A percentile compares a stretch with the other conserved stretches of the same genome.
Conservation (phyloP, 2,329 filamentous ascomycete species). For the Hymenoscyphus linearis region DNA sequence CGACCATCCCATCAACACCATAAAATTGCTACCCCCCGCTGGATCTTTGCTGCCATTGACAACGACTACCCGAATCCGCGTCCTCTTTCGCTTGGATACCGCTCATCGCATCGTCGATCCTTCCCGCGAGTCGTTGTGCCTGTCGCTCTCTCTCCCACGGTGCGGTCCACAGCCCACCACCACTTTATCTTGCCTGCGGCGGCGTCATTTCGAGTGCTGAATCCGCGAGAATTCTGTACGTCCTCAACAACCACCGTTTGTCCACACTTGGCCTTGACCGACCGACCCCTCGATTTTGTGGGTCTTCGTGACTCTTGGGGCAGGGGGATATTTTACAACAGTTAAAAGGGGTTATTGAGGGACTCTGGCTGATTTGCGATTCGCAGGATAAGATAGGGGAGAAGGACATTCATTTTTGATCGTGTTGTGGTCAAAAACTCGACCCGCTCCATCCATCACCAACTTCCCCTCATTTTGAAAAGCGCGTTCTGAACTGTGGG, state of each 20-base stretch:
- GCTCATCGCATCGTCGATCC: neutral
- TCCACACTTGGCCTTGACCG: neutral
- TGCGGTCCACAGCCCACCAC: neutral
- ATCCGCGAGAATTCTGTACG: conserved; percentile 11
- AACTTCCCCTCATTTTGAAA: conserved; percentile 6
- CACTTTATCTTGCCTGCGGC: neutral
- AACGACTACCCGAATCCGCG: no score
- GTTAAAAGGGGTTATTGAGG: conserved; percentile 3
- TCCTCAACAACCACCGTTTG: conserved; percentile 4
- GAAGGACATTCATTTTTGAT: conserved; percentile 14
- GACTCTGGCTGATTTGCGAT: conserved; percentile 21
- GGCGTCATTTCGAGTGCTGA: conserved; percentile 8
- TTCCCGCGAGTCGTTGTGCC: conserved; percentile 2
- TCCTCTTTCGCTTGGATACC: conserved; percentile 4
- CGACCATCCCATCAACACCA: conserved; percentile 15
- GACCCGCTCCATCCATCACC: conserved; percentile 1
- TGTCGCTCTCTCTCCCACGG: conserved; percentile 1
- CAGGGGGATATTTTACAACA: neutral
- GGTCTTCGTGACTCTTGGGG: no score
- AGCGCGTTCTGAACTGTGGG: conserved; percentile 7
- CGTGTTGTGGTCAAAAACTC: conserved; percentile 4
- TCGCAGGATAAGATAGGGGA: conserved; percentile 23
- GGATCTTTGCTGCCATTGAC: conserved; percentile 12
- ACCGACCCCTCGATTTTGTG: neutral
- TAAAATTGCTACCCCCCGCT: conserved; percentile 10